These are phyloP conservation scores for Anaeramoeba ignava DNA, from an alignment of 78 protist genomes.

Conservation along the genomic window DNA sequence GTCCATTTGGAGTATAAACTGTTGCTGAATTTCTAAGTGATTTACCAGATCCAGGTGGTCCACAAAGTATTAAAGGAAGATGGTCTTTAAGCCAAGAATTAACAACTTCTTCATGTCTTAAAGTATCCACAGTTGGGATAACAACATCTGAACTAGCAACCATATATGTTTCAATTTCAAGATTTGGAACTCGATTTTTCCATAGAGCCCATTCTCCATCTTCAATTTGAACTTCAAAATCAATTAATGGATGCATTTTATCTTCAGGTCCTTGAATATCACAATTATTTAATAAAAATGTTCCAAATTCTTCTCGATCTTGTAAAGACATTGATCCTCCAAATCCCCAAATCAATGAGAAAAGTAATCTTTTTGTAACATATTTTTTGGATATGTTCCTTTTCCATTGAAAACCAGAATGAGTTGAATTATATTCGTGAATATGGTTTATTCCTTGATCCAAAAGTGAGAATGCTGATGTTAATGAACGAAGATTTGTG, in stretches of 20 bases:
- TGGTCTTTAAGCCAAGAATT: slow-evolving; percentile 62
- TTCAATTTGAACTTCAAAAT: slow-evolving; percentile 48
- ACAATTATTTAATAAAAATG: slow-evolving; percentile 5
- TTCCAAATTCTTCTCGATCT: slow-evolving; percentile 44
- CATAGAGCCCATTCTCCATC: slow-evolving; percentile 69
- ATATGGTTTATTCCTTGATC: slow-evolving; percentile 32
- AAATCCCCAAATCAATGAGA: slow-evolving; percentile 74
- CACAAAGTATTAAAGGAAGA: slow-evolving; percentile 77
- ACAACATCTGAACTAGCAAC: slow-evolving; percentile 58
- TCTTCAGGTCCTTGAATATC: slow-evolving; percentile 2
- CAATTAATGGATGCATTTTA: slow-evolving; percentile 40
- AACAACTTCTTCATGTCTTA: slow-evolving; percentile 77
- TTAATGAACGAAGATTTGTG: slow-evolving; percentile 37
- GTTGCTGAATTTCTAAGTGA: too few relatives aligned
- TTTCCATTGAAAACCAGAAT: slow-evolving; percentile 66
- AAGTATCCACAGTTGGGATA: slow-evolving; percentile 91
- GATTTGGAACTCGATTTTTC: slow-evolving; percentile 33
- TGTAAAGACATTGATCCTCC: slow-evolving; percentile 48
- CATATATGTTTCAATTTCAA: slow-evolving; percentile 19
- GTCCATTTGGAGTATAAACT: too few relatives aligned
- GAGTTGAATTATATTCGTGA: slow-evolving; percentile 53
- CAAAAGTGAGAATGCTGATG: slow-evolving; percentile 53
- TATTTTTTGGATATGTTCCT: neutral
- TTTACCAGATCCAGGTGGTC: slow-evolving; percentile 95
- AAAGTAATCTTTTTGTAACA: slow-evolving; percentile 30